Conservation (phyloP, 495 filamentous ascomycete species). For the Trichoderma gamsii region DNA sequence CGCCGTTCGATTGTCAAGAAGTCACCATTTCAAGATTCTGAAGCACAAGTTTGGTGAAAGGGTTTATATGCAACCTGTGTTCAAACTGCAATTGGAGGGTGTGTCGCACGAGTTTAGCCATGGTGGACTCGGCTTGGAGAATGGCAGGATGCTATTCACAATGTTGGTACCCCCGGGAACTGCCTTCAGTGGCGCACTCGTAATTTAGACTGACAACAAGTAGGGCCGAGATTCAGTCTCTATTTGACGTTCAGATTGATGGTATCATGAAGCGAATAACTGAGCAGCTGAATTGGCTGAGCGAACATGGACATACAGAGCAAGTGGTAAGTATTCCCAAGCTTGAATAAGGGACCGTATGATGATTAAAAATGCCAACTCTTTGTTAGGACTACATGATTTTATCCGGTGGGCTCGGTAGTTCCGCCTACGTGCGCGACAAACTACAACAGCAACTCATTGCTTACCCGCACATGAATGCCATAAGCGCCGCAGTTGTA, state of each 20-base stretch:
- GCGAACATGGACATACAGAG: conserved; percentile 36
- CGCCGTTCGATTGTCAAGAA: conserved; percentile 25
- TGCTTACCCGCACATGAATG: too few species aligned
- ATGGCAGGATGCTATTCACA: conserved; percentile 31
- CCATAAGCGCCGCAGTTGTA: too few species aligned
- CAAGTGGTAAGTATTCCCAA: conserved; percentile 37
- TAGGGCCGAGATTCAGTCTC: conserved; percentile 42
- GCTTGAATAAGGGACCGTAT: neutral
- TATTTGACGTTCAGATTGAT: conserved; percentile 53
- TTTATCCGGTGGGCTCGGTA: conserved; percentile 59
- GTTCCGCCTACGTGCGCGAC: conserved; percentile 54
- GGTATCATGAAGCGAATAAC: conserved; percentile 48
- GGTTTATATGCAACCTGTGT: conserved; percentile 31
- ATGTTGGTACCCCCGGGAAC: conserved; percentile 18
- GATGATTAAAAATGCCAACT: neutral
- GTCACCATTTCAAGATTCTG: conserved; percentile 29
- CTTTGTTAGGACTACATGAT: conserved; percentile 45
- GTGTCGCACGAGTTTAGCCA: conserved; percentile 35
- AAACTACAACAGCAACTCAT: conserved; percentile 30
- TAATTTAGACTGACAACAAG: neutral
- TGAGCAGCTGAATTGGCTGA: conserved; percentile 48
- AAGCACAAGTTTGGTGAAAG: conserved; percentile 38
- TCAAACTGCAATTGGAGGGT: conserved; percentile 28
- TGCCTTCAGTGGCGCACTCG: neutral
- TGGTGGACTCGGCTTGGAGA: conserved; percentile 32